Evolutionary conservation across 1,284 basidiomycete genomes (phyloP).

Genomic region (Pseudozyma sp.): DNA sequence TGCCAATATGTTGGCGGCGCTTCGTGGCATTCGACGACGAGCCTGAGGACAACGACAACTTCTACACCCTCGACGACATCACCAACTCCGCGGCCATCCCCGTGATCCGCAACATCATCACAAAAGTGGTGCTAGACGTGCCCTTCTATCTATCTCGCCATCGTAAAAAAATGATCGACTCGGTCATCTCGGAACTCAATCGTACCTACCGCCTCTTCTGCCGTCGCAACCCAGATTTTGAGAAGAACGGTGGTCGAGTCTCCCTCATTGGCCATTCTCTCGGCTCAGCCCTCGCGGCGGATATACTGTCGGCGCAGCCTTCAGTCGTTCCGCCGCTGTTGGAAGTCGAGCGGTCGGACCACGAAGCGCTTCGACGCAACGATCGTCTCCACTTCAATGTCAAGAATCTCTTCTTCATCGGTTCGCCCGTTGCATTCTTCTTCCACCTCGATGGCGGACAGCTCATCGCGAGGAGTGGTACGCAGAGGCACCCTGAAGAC

Average conservation of each 20-base stretch:
- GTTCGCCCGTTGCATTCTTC: conserved; percentile 73
- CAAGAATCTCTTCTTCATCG: conserved; percentile 73
- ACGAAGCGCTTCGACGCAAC: conserved; percentile 24
- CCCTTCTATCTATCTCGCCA: conserved; percentile 71
- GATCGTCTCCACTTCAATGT: conserved; percentile 69
- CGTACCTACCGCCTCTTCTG: conserved; percentile 73
- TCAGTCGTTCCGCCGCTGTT: conserved; percentile 69
- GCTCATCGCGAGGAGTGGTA: conserved; percentile 72
- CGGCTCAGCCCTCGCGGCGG: conserved; percentile 73
- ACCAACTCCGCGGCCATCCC: conserved; percentile 55
- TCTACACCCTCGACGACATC: conserved; percentile 70
- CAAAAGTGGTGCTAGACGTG: conserved; percentile 72
- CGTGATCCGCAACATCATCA: conserved; percentile 55
- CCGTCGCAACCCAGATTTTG: conserved; percentile 71
- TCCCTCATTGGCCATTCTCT: conserved; percentile 71
- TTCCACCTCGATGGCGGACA: conserved; percentile 73
- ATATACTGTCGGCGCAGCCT: conserved; percentile 73
- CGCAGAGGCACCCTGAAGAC: conserved; percentile 69
- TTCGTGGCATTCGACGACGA: conserved; percentile 67
- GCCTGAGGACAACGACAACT: conserved; percentile 69
- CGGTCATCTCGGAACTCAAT: conserved; percentile 67
- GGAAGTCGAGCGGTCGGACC: conserved; percentile 13
- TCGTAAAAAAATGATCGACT: conserved; percentile 71
- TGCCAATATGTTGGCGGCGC: conserved; percentile 74
- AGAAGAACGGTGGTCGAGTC: conserved; percentile 70